A percentile compares a stretch with the other conserved stretches of the same genome.
These are phyloP conservation scores for Aspergillus chevalieri DNA, from an alignment of 2,329 filamentous ascomycete species.

Conservation along the genomic window DNA sequence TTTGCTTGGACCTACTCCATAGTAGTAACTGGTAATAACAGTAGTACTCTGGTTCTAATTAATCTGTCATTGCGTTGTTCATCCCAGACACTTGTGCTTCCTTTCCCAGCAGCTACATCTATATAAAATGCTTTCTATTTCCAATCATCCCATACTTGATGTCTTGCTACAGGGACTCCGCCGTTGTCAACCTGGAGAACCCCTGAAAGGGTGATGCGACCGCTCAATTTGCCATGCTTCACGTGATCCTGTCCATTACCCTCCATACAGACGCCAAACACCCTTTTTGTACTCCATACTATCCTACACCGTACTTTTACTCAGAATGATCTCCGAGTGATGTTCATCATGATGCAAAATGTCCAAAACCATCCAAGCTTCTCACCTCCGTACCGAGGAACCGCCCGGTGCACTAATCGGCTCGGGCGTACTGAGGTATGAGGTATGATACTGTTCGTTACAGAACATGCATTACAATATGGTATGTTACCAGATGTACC, in stretches of 20 bases:
- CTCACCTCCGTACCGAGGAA: background rate
- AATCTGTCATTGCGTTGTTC: background rate
- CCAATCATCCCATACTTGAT: background rate
- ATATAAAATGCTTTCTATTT: background rate
- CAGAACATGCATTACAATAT: background rate
- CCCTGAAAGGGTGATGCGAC: background rate
- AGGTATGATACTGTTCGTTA: background rate
- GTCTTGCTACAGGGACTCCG: background rate
- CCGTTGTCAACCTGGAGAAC: background rate
- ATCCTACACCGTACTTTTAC: background rate
- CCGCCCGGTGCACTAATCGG: background rate
- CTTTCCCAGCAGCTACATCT: background rate
- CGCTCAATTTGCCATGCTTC: background rate
- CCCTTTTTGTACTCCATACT: background rate
- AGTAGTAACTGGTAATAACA: background rate
- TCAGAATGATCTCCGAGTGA: conserved; percentile 4
- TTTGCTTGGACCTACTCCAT: no score
- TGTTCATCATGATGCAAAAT: conserved; percentile 16
- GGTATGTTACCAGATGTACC: background rate
- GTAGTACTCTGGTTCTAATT: background rate
- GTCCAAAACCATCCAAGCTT: background rate
- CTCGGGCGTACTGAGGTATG: background rate
- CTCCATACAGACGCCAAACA: no score
- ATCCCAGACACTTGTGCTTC: background rate
- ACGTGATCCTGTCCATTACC: background rate